Evolutionary conservation across 164 flowering plant species (phyloP).

Genomic region (Berberis vulgaris): DNA sequence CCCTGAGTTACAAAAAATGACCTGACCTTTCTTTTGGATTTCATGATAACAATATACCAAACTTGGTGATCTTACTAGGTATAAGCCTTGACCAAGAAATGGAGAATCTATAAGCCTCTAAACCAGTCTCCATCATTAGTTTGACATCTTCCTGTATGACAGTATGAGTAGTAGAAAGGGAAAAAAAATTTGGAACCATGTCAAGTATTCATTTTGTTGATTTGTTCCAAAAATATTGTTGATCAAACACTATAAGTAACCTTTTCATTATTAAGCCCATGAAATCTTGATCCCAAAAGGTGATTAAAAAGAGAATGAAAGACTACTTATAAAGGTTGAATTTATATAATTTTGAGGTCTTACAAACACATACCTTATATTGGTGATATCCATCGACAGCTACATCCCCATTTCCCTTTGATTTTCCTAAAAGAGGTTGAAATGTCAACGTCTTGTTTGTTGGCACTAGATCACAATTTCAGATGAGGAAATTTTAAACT

Average conservation of each 20-base stretch:
- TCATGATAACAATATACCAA: not conserved
- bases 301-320: not conserved
- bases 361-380: constrained; percentile 14
- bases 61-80: constrained; percentile 5
- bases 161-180: not conserved
- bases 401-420: constrained; percentile 16
- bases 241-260: too few species aligned
- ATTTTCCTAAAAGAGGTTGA: not conserved
- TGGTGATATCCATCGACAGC: constrained; percentile 28
- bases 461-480: not conserved
- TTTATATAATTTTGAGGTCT: not conserved
- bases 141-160: constrained; percentile 13
- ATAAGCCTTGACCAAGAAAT: constrained; percentile 18
- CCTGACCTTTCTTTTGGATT: not conserved
- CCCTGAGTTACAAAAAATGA: not conserved
- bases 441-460: not conserved
- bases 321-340: too few species aligned
- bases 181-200: not conserved
- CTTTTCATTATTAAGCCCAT: too few species aligned
- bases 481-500: too few species aligned
- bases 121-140: constrained; percentile 12
- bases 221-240: too few species aligned
- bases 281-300: not conserved
- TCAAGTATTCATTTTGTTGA: too few species aligned
- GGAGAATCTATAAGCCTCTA: constrained; percentile 15